These are phyloP conservation scores for Suillus alpinus DNA, from an alignment of 768 basidiomycete species.

Conservation along the genomic window DNA sequence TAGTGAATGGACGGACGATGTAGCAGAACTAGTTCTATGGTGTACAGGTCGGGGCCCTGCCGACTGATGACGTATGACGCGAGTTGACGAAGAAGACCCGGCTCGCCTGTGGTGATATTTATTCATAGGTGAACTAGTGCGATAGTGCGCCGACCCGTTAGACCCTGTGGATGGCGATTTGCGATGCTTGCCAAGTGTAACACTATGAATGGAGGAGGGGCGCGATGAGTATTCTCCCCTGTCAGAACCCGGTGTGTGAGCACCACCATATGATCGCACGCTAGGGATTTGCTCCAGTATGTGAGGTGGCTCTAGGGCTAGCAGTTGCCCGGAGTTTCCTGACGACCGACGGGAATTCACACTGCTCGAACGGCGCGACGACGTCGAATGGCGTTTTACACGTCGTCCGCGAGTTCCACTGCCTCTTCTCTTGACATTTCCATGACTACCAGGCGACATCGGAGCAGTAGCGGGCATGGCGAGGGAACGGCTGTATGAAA, in stretches of 20 bases:
- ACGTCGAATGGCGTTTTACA: slow-evolving; percentile 65
- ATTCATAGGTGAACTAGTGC: slow-evolving; percentile 78
- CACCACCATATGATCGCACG: slow-evolving; percentile 73
- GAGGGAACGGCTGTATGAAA: slow-evolving; percentile 25
- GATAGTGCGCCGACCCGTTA: slow-evolving; percentile 57
- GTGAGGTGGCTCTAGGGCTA: slow-evolving; percentile 55
- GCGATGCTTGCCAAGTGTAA: slow-evolving; percentile 61
- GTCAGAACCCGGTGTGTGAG: slow-evolving; percentile 87
- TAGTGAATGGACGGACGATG: slow-evolving; percentile 76
- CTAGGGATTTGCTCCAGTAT: slow-evolving; percentile 50
- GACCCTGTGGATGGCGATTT: slow-evolving; percentile 81
- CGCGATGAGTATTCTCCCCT: slow-evolving; percentile 73
- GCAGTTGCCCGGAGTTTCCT: slow-evolving; percentile 43
- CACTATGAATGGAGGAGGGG: slow-evolving; percentile 84
- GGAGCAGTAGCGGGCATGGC: slow-evolving; percentile 21
- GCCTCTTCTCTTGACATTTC: slow-evolving; percentile 48
- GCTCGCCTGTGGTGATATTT: slow-evolving; percentile 71
- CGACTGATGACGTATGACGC: slow-evolving; percentile 73
- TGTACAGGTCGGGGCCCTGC: slow-evolving; percentile 48
- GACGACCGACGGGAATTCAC: slow-evolving; percentile 83
- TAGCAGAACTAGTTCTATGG: slow-evolving; percentile 68
- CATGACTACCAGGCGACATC: slow-evolving; percentile 30
- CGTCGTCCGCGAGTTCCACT: slow-evolving; percentile 52
- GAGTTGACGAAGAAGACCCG: slow-evolving; percentile 80
- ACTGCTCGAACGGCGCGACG: slow-evolving; percentile 86